phyloP scores from a whole-genome alignment of 495 filamentous ascomycete genomes.

The Diplogelasinospora grovesii region DNA sequence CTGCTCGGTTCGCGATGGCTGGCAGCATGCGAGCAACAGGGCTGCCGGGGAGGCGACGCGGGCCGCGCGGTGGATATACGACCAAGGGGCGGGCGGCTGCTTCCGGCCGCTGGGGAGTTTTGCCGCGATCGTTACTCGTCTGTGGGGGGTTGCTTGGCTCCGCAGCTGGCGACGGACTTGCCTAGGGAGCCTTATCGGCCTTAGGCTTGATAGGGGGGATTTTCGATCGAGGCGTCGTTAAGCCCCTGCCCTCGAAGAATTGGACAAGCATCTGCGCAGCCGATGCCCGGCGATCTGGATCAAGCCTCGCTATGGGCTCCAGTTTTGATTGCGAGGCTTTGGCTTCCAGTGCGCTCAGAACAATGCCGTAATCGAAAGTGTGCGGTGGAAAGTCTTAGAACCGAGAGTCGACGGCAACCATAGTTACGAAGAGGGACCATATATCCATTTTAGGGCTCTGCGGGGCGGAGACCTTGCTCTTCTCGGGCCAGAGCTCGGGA shows the following conservation, averaged over 20 bases:
- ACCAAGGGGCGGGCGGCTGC: no score
- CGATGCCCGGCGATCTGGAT: constrained; percentile 13
- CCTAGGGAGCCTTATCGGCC: no score
- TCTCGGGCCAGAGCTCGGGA: constrained; percentile 11
- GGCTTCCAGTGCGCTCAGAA: neutral
- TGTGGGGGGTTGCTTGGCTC: no score
- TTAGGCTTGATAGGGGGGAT: neutral
- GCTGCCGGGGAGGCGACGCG: no score
- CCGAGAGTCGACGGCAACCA: constrained; percentile 5
- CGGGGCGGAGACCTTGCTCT: no score
- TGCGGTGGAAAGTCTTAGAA: neutral
- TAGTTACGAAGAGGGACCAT: constrained; percentile 22
- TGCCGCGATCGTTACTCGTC: no score
- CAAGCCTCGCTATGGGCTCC: constrained; percentile 5
- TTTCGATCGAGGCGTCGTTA: constrained; percentile 6
- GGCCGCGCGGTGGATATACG: no score
- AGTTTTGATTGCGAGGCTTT: neutral
- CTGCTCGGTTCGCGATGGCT: no score
- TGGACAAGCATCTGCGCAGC: constrained; percentile 17
- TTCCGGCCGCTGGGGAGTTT: no score
- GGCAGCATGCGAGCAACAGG: no score
- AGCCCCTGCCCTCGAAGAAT: constrained; percentile 10
- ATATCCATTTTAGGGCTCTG: constrained; percentile 15
- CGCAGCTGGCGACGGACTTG: no score
- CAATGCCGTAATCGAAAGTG: neutral